These are phyloP conservation scores for Rhodamnia argentea DNA, from an alignment of 345 rosid species.

Conservation along the genomic window DNA sequence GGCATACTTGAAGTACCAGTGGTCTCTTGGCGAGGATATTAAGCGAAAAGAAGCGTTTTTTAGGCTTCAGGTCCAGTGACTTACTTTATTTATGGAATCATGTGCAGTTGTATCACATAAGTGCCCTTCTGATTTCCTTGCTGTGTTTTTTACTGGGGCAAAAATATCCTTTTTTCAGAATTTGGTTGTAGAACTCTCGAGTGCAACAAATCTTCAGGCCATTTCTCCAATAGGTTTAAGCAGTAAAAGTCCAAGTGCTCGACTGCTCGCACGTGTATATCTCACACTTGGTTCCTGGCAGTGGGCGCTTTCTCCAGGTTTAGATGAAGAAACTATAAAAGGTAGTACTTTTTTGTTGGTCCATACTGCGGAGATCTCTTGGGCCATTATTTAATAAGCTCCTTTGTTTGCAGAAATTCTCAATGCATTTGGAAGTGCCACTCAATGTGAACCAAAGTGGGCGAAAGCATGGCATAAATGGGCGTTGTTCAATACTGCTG, in stretches of 20 bases:
- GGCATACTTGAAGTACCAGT: conserved; percentile 85
- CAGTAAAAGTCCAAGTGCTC: conserved; percentile 40
- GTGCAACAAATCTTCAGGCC: conserved; percentile 41
- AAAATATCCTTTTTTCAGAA: conserved; percentile 26
- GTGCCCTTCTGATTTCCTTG: background rate
- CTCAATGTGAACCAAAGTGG: conserved; percentile 75
- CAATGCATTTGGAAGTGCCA: conserved; percentile 63
- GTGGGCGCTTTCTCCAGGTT: conserved; percentile 78
- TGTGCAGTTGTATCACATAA: background rate
- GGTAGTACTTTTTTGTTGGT: conserved; percentile 7
- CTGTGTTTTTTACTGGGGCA: background rate
- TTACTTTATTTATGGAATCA: background rate
- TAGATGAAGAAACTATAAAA: conserved; percentile 84
- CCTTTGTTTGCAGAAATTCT: conserved; percentile 49
- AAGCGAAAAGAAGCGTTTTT: conserved; percentile 90
- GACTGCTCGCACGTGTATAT: conserved; percentile 82
- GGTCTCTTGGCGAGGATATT: conserved; percentile 97
- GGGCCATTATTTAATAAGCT: background rate
- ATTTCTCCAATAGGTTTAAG: conserved; percentile 33
- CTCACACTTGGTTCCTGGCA: conserved; percentile 84
- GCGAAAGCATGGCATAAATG: conserved; percentile 96
- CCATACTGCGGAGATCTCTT: background rate
- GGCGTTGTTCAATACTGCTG: conserved; percentile 98
- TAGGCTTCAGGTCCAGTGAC: conserved; percentile 60
- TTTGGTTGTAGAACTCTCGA: conserved; percentile 68